Percentiles rank a stretch among this genome's conserved stretches.
phyloP scores from a whole-genome alignment of 164 flowering plant genomes.

The Magnolia changhungtana region DNA sequence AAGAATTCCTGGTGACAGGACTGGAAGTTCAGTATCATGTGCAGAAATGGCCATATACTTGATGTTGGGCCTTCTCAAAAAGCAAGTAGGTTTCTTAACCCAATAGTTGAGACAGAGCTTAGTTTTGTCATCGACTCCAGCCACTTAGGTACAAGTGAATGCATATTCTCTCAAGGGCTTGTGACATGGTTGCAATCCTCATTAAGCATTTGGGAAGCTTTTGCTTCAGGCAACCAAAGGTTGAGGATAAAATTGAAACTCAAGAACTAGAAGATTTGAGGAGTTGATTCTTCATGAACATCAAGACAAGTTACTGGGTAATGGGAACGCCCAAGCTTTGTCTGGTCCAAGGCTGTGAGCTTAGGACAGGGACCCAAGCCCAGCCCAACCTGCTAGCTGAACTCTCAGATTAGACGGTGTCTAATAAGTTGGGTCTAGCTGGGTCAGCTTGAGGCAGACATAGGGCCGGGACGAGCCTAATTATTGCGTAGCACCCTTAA shows the following conservation, averaged over 20 bases:
- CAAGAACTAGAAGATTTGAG: background rate
- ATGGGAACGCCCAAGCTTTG: too few species aligned
- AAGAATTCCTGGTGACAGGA: conserved; percentile 59
- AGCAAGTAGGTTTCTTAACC: conserved; percentile 50
- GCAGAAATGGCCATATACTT: conserved; percentile 93
- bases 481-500: too few species aligned
- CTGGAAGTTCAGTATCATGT: conserved; percentile 90
- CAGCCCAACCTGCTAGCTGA: too few species aligned
- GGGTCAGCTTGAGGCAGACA: too few species aligned
- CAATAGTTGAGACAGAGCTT: too few species aligned
- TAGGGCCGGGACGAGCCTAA: too few species aligned
- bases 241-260: background rate
- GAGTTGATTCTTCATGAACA: too few species aligned
- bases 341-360: too few species aligned
- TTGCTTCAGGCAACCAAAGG: background rate
- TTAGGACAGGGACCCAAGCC: too few species aligned
- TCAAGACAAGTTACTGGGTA: too few species aligned
- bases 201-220: background rate
- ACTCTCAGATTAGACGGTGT: too few species aligned
- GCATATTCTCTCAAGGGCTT: background rate
- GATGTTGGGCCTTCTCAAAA: conserved; percentile 79
- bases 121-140: background rate
- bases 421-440: too few species aligned
- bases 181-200: background rate
- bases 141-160: background rate